These are phyloP conservation scores for Prunus kanzakura DNA, from an alignment of 306 rosid species.

Conservation along the genomic window DNA sequence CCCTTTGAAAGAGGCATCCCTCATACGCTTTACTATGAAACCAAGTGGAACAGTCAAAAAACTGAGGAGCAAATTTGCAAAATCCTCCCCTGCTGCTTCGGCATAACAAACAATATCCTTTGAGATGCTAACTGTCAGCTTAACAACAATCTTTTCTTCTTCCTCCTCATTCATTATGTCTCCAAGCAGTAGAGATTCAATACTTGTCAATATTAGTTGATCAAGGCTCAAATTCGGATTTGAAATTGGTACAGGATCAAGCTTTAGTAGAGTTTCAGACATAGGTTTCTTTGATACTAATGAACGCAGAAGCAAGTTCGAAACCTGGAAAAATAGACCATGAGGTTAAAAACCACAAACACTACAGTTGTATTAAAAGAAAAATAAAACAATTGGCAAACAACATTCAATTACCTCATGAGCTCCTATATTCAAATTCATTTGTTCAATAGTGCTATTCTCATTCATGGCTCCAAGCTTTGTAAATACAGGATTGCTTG, in stretches of 20 bases:
- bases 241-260: not conserved
- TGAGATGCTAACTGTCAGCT: no score
- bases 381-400: not conserved
- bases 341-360: not conserved
- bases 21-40: no score
- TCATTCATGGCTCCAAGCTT: not conserved
- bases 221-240: not conserved
- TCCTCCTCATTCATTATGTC: not conserved
- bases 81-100: slow-evolving; percentile 1
- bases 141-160: not conserved
- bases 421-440: not conserved
- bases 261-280: not conserved
- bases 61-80: slow-evolving; percentile 8
- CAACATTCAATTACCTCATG: not conserved
- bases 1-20: no score
- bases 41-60: slow-evolving; percentile 10
- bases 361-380: not conserved
- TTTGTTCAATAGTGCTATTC: not conserved
- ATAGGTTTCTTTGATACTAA: not conserved
- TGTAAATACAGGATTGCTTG: not conserved
- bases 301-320: not conserved
- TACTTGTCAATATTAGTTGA: not conserved
- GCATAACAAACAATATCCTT: not conserved
- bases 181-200: not conserved
- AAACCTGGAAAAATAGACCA: not conserved